phyloP scores from a whole-genome alignment of 495 filamentous ascomycete genomes.

The Neurospora africana region DNA sequence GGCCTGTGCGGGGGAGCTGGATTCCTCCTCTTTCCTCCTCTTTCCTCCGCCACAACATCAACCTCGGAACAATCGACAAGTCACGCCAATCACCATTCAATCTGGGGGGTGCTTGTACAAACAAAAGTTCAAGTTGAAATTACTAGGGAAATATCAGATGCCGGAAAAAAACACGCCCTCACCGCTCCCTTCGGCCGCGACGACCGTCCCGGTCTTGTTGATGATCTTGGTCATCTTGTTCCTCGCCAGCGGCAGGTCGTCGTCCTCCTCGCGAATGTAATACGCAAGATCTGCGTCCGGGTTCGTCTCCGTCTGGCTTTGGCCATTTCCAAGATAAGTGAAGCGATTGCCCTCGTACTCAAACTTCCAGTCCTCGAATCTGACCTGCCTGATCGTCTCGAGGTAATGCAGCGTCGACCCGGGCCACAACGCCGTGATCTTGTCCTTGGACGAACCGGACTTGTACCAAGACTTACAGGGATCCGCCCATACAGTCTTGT shows the following conservation, averaged over 20 bases:
- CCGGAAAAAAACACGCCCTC: background rate
- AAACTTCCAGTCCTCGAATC: background rate
- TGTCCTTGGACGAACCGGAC: slow-evolving; percentile 27
- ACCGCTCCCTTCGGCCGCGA: background rate
- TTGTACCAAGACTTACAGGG: slow-evolving; percentile 43
- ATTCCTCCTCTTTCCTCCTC: background rate
- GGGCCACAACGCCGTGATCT: slow-evolving; percentile 31
- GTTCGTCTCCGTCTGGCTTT: background rate
- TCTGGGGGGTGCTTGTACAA: background rate
- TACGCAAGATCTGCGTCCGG: background rate
- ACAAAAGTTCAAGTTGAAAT: background rate
- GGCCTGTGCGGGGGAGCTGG: background rate
- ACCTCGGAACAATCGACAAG: background rate
- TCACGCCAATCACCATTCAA: background rate
- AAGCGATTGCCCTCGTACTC: background rate
- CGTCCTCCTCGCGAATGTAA: background rate
- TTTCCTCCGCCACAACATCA: background rate
- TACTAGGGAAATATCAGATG: background rate
- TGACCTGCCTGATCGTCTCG: background rate
- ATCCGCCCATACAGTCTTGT: slow-evolving; percentile 36
- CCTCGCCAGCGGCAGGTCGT: background rate
- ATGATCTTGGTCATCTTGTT: background rate
- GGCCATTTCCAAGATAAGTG: background rate
- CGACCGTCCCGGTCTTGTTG: background rate
- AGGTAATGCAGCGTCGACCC: background rate